Evolutionary conservation across 164 flowering plant species (phyloP).

Genomic region (Aristolochia californica): DNA sequence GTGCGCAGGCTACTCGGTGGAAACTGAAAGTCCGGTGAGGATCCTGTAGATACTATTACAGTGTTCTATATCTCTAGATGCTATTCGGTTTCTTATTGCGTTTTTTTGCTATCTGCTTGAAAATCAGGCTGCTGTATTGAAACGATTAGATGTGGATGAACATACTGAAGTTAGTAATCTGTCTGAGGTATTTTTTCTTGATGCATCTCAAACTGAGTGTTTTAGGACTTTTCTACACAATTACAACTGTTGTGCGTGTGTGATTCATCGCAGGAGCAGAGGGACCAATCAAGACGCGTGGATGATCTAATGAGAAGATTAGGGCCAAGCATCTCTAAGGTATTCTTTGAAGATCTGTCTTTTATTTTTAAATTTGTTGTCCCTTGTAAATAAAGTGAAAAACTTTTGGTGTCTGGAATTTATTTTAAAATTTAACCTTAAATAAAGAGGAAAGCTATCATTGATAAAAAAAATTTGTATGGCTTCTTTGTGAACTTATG

Average conservation of each 20-base stretch:
- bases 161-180: conserved; percentile 8
- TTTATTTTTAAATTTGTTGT: background rate
- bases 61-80: background rate
- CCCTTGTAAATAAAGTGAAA: too few relatives aligned
- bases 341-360: background rate
- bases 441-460: background rate
- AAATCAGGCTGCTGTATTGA: conserved; percentile 13
- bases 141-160: conserved; percentile 13
- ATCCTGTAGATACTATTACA: background rate
- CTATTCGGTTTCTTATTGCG: background rate
- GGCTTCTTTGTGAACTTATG: background rate
- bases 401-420: background rate
- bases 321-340: conserved; percentile 50
- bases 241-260: background rate
- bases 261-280: conserved; percentile 21
- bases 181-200: conserved; percentile 21
- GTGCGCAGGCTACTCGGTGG: conserved; percentile 31
- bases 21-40: conserved; percentile 22
- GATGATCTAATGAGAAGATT: conserved; percentile 38
- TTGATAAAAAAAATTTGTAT: too few relatives aligned
- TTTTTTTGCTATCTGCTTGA: conserved; percentile 1
- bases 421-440: background rate
- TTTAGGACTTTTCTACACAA: background rate
- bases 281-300: conserved; percentile 24
- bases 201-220: background rate